phyloP scores from a whole-genome alignment of 805 yeast species.

The Hemisphaericaspora nanyangensis region DNA sequence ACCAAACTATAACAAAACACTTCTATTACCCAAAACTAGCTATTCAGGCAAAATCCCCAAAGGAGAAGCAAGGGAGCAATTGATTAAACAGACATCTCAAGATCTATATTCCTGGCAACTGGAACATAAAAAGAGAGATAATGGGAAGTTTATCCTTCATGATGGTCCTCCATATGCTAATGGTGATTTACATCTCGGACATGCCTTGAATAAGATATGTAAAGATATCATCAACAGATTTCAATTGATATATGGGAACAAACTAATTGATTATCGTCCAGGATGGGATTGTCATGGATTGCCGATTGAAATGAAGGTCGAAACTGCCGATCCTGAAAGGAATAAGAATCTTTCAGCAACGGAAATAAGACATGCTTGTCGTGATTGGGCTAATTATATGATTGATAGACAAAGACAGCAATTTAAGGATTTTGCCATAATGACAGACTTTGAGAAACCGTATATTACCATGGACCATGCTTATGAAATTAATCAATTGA shows the following conservation, averaged over 20 bases:
- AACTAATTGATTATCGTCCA: conserved; percentile 68
- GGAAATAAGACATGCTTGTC: conserved; percentile 66
- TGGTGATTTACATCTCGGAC: conserved; percentile 89
- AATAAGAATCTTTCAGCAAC: conserved; percentile 29
- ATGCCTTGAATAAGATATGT: conserved; percentile 82
- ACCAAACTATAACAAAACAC: conserved; percentile 37
- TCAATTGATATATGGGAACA: conserved; percentile 55
- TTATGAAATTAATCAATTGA: conserved; percentile 74
- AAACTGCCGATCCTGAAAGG: conserved; percentile 25
- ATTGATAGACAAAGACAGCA: conserved; percentile 58
- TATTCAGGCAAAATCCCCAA: conserved; percentile 54
- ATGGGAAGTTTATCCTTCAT: conserved; percentile 59
- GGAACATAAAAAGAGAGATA: conserved; percentile 8
- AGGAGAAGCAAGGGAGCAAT: conserved; percentile 28
- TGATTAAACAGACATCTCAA: conserved; percentile 52
- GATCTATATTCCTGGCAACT: conserved; percentile 63
- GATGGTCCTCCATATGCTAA: conserved; percentile 99
- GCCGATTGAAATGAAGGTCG: conserved; percentile 88
- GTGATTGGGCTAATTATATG: conserved; percentile 64
- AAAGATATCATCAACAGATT: conserved; percentile 82
- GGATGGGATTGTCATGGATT: conserved; percentile 99
- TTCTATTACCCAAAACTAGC: conserved; percentile 62
- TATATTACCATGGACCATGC: conserved; percentile 69
- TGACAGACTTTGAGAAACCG: conserved; percentile 76
- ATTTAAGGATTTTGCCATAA: conserved; percentile 69